These are phyloP conservation scores for Paramecium sexaurelia DNA, from an alignment of 73 alveolate genomes.

Conservation along the genomic window DNA sequence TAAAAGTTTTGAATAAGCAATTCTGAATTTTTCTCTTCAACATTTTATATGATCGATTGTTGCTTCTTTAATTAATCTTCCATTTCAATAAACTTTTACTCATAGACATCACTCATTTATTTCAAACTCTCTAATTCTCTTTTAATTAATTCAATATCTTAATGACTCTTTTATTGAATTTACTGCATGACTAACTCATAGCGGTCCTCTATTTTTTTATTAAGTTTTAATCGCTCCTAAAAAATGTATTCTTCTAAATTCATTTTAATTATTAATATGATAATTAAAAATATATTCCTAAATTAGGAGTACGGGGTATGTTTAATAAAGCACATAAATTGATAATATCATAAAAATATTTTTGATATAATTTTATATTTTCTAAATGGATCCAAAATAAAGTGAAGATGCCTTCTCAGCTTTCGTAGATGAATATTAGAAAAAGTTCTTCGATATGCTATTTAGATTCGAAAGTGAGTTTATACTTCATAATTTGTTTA, in stretches of 20 bases:
- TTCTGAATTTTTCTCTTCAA: not conserved
- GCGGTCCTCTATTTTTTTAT: not conserved
- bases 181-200: not conserved
- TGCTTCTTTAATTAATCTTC: not conserved
- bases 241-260: not conserved
- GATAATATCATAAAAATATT: not conserved
- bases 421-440: slow-evolving; percentile 25
- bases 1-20: not conserved
- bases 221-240: not conserved
- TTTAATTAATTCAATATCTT: not conserved
- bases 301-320: not conserved
- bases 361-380: slow-evolving; percentile 23
- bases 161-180: not conserved
- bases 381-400: slow-evolving; percentile 36
- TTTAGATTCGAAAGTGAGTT: slow-evolving; percentile 5
- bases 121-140: not conserved
- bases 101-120: not conserved
- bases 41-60: not conserved
- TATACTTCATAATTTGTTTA: not conserved
- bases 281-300: not conserved
- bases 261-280: not conserved
- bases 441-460: slow-evolving; percentile 23
- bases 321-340: not conserved
- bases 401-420: slow-evolving; percentile 19
- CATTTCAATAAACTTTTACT: not conserved